These are phyloP conservation scores for Bryoerythrophyllum caledonicum DNA, from an alignment of 225 moss, liverwort and hornwort species.

Conservation along the genomic window DNA sequence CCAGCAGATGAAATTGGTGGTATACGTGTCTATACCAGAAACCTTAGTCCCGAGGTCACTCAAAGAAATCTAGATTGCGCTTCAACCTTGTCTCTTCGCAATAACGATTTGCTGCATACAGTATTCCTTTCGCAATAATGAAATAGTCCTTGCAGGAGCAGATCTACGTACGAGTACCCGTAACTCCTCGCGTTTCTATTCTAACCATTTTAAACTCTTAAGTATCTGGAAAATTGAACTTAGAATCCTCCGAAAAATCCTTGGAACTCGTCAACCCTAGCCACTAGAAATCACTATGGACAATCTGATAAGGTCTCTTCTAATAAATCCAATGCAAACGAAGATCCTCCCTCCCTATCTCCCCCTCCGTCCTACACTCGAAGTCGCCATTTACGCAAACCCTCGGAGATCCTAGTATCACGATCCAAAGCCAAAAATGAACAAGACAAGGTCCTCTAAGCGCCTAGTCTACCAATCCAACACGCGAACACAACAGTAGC, in stretches of 20 bases:
- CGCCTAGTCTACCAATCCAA: background rate
- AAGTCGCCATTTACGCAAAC: background rate
- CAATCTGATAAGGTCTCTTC: background rate
- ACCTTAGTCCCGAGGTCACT: background rate
- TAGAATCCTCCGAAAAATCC: background rate
- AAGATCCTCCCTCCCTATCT: background rate
- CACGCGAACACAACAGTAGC: background rate
- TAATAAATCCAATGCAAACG: background rate
- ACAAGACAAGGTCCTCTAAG: background rate
- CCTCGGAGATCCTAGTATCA: background rate
- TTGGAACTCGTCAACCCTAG: background rate
- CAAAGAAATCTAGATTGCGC: conserved; percentile 6
- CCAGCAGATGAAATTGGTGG: background rate
- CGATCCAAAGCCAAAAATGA: background rate
- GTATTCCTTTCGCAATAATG: background rate
- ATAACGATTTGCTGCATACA: background rate
- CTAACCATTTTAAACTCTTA: background rate
- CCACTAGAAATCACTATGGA: background rate
- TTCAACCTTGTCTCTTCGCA: background rate
- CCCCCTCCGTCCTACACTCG: background rate
- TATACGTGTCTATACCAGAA: background rate
- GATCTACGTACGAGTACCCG: too few relatives aligned
- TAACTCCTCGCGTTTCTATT: background rate
- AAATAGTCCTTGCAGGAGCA: background rate
- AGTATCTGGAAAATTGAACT: background rate